phyloP scores from a whole-genome alignment of 164 flowering plant genomes.

The Euptelea pleiosperma region DNA sequence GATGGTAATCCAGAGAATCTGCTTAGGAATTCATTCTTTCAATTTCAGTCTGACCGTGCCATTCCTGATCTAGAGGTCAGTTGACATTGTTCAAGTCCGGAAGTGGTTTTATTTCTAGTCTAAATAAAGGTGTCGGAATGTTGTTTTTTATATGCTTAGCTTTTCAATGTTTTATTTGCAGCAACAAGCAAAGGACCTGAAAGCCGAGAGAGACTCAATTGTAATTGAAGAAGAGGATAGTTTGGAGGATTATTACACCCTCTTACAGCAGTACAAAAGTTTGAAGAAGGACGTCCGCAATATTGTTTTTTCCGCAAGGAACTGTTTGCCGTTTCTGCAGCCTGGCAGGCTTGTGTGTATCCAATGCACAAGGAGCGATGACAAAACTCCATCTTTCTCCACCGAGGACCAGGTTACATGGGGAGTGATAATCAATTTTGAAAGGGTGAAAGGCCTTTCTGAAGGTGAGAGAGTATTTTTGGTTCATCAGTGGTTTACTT shows the following conservation, averaged over 20 bases:
- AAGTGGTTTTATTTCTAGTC: conserved; percentile 5
- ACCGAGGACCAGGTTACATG: conserved; percentile 69
- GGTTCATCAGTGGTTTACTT: not conserved
- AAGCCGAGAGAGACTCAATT: conserved; percentile 89
- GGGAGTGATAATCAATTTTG: conserved; percentile 89
- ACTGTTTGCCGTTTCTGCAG: conserved; percentile 86
- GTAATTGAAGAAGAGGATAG: conserved; percentile 87
- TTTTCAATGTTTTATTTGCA: conserved; percentile 27
- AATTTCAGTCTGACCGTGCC: conserved; percentile 94
- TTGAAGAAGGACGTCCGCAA: conserved; percentile 79
- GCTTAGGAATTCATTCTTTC: conserved; percentile 92
- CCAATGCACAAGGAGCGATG: conserved; percentile 48
- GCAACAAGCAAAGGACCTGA: conserved; percentile 79
- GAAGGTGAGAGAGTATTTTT: conserved; percentile 48
- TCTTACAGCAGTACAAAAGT: conserved; percentile 62
- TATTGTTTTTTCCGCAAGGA: conserved; percentile 69
- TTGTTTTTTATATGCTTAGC: conserved; percentile 2
- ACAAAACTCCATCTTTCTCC: conserved; percentile 51
- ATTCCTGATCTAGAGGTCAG: conserved; percentile 92
- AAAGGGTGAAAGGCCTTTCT: conserved; percentile 50
- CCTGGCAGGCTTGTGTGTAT: conserved; percentile 80
- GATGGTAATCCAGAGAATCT: conserved; percentile 91
- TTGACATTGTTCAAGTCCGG: conserved; percentile 9
- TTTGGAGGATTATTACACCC: conserved; percentile 66
- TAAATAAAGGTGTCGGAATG: not conserved